Conservation (phyloP, 768 basidiomycete species). For the Candolleomyces efflorescens region DNA sequence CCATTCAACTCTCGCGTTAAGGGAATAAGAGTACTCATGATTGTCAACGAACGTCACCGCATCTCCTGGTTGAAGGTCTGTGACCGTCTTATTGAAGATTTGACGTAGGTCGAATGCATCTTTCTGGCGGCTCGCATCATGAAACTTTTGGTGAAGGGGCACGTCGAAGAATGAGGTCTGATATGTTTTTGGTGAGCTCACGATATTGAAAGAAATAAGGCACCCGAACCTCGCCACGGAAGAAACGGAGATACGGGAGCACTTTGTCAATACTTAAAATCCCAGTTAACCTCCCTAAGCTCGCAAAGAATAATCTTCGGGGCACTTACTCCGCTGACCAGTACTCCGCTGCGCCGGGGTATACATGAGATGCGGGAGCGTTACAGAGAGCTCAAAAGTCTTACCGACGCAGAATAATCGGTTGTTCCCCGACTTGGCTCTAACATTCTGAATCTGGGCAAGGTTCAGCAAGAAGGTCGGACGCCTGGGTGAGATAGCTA, state of each 20-base stretch:
- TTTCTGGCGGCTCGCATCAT: conserved; percentile 66
- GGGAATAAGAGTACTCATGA: conserved; percentile 59
- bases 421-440: conserved; percentile 36
- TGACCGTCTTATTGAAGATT: conserved; percentile 67
- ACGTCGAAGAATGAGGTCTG: conserved; percentile 91
- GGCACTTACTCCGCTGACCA: conserved; percentile 68
- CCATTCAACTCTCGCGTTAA: conserved; percentile 5
- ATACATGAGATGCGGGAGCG: conserved; percentile 18
- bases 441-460: conserved; percentile 49
- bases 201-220: conserved; percentile 6
- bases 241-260: conserved; percentile 53
- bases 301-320: not conserved
- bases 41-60: conserved; percentile 92
- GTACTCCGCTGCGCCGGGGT: conserved; percentile 57
- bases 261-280: conserved; percentile 34
- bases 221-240: conserved; percentile 57
- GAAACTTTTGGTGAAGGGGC: conserved; percentile 81
- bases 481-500: conserved; percentile 1
- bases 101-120: conserved; percentile 70
- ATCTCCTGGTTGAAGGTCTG: conserved; percentile 65
- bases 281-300: conserved; percentile 25
- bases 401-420: conserved; percentile 57
- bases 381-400: conserved; percentile 10
- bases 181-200: not conserved
- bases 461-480: conserved; percentile 1